Evolutionary conservation across 139 green algal genomes (phyloP).

Genomic region (Gonium pectorale): DNA sequence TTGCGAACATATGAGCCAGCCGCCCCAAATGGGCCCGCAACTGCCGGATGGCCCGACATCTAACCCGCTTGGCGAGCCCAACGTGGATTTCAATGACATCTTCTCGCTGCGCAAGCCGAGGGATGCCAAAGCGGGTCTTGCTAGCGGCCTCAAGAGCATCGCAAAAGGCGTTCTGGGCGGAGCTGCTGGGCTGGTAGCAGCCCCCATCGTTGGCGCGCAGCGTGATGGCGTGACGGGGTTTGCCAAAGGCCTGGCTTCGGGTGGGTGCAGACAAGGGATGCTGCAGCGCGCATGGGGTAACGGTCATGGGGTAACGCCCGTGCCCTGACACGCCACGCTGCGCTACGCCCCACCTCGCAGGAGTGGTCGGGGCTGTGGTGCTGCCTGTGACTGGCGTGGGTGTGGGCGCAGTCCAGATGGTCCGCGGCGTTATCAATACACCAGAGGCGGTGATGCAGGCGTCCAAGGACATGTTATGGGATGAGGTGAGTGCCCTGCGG

Average conservation of each 20-base stretch:
- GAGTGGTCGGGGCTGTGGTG: conserved; percentile 79
- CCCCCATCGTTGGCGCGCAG: conserved; percentile 75
- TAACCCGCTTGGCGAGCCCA: conserved; percentile 14
- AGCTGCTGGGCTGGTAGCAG: conserved; percentile 77
- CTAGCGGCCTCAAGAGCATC: conserved; percentile 55
- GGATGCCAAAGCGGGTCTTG: conserved; percentile 63
- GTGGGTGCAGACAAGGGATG: no score
- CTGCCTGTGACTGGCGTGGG: conserved; percentile 84
- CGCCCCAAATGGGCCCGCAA: no score
- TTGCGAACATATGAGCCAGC: no score
- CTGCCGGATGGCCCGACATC: neutral
- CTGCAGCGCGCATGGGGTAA: no score
- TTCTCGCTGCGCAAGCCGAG: conserved; percentile 73
- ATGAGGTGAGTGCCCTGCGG: no score
- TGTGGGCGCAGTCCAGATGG: conserved; percentile 71
- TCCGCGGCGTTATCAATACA: conserved; percentile 82
- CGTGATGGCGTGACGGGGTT: conserved; percentile 80
- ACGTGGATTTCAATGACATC: conserved; percentile 72
- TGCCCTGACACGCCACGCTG: no score
- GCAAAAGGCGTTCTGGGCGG: conserved; percentile 71
- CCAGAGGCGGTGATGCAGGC: conserved; percentile 72
- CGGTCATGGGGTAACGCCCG: no score
- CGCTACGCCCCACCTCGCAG: no score
- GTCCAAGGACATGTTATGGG: conserved; percentile 76
- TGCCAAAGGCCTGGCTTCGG: conserved; percentile 80